Conservation (phyloP, 345 rosid species). For the Pistacia vera region DNA sequence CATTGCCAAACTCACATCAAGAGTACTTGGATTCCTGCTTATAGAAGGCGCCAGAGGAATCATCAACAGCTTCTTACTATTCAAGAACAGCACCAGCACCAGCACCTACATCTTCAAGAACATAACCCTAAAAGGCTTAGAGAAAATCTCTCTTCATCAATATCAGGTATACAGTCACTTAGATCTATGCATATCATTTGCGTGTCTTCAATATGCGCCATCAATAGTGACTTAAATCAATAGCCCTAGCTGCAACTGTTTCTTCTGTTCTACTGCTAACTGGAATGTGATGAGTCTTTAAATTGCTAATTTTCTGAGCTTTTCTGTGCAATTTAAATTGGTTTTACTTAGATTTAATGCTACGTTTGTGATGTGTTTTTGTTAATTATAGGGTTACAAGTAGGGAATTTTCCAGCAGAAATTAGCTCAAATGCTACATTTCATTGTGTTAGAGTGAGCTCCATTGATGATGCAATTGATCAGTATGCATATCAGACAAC, state of each 20-base stretch:
- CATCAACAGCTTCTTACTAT: conserved; percentile 17
- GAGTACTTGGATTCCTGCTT: conserved; percentile 39
- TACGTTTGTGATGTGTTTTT: background rate
- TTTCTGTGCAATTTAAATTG: background rate
- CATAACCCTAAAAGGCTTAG: conserved; percentile 44
- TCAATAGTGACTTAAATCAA: background rate
- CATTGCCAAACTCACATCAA: conserved; percentile 35
- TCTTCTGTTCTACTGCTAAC: background rate
- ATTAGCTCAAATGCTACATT: conserved; percentile 42
- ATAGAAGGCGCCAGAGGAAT: conserved; percentile 17
- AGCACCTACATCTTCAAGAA: conserved; percentile 23
- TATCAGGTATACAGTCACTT: background rate
- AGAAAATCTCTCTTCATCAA: conserved; percentile 25
- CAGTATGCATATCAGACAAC: conserved; percentile 51
- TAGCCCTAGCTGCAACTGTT: conserved; percentile 1
- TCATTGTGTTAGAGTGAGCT: conserved; percentile 46
- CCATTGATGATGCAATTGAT: conserved; percentile 41
- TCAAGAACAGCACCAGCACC: conserved; percentile 23
- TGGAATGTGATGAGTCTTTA: background rate
- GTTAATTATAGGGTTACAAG: conserved; percentile 36
- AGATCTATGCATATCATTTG: conserved; percentile 26
- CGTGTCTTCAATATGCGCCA: conserved; percentile 12
- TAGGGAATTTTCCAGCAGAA: conserved; percentile 44
- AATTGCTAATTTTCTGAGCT: background rate
- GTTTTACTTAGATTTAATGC: background rate